Conservation (phyloP, 805 yeast genomes). For the Candida vaughaniae region DNA sequence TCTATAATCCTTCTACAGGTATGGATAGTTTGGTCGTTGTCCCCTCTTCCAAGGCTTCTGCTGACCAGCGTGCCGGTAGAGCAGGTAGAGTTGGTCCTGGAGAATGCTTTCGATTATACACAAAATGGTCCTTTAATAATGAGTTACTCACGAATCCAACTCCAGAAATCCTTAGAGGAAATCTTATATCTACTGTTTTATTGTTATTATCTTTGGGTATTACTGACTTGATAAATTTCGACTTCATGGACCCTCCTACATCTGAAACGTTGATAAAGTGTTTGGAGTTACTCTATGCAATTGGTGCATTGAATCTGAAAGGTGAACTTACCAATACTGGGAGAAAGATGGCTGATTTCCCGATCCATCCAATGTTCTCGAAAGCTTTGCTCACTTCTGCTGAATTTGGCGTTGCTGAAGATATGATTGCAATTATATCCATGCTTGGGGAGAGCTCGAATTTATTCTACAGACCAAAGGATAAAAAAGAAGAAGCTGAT, state of each 20-base stretch:
- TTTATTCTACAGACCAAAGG: conserved; percentile 69
- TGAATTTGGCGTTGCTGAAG: conserved; percentile 59
- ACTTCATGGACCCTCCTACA: conserved; percentile 89
- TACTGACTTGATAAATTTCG: conserved; percentile 76
- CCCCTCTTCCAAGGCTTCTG: conserved; percentile 46
- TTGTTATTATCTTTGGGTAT: conserved; percentile 81
- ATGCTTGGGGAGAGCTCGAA: conserved; percentile 81
- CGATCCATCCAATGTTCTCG: conserved; percentile 87
- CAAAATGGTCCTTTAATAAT: conserved; percentile 75
- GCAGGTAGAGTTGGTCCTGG: conserved; percentile 51
- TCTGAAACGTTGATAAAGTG: conserved; percentile 70
- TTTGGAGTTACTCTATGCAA: conserved; percentile 74
- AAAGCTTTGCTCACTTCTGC: conserved; percentile 69
- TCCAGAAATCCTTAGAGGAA: conserved; percentile 90
- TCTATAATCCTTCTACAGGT: conserved; percentile 40
- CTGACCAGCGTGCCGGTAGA: conserved; percentile 94
- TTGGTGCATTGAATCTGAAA: conserved; percentile 80
- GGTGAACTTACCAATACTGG: conserved; percentile 82
- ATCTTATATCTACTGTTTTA: conserved; percentile 72
- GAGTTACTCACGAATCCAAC: conserved; percentile 79
- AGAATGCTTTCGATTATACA: conserved; percentile 70
- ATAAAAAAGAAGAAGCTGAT: conserved; percentile 64
- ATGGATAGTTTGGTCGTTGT: conserved; percentile 48
- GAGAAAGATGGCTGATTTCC: conserved; percentile 84
- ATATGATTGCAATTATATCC: conserved; percentile 70